Evolutionary conservation across 257 asterid species (phyloP).

Genomic region (Mitragyna speciosa): DNA sequence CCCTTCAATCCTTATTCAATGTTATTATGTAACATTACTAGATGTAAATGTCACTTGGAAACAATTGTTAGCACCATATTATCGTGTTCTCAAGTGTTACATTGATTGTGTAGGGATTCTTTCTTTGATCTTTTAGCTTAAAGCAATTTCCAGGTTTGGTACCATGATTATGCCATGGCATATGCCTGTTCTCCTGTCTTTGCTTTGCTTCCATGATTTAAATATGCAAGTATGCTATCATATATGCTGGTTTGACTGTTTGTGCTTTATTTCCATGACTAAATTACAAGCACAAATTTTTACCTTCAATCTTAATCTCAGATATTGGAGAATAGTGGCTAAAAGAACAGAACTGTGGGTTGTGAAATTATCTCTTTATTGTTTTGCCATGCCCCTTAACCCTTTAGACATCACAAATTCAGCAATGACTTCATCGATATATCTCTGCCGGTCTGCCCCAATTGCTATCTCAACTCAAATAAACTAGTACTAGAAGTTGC

Average conservation of each 20-base stretch:
- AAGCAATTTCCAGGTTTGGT: not conserved
- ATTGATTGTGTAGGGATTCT: not conserved
- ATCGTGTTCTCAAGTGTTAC: not conserved
- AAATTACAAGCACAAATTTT: not conserved
- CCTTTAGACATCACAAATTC: no score
- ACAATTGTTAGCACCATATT: not conserved
- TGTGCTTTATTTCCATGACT: not conserved
- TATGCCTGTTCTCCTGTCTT: not conserved
- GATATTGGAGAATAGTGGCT: no score
- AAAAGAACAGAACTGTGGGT: no score
- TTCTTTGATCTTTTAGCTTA: not conserved
- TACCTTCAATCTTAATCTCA: not conserved
- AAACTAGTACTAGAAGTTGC: no score
- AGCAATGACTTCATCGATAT: no score
- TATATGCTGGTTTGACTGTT: not conserved
- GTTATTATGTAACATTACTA: not conserved
- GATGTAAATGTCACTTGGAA: constrained; percentile 12
- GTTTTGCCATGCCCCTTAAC: no score
- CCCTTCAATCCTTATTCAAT: not conserved
- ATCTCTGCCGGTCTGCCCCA: no score
- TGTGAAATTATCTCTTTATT: not conserved
- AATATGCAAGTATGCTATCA: not conserved
- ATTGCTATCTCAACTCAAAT: no score
- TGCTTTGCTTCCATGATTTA: no score
- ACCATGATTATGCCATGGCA: not conserved